Percentiles rank a stretch among this genome's conserved stretches.
Evolutionary conservation across 2,329 filamentous ascomycete genomes (phyloP).

Genomic region (Aureobasidium sp.): DNA sequence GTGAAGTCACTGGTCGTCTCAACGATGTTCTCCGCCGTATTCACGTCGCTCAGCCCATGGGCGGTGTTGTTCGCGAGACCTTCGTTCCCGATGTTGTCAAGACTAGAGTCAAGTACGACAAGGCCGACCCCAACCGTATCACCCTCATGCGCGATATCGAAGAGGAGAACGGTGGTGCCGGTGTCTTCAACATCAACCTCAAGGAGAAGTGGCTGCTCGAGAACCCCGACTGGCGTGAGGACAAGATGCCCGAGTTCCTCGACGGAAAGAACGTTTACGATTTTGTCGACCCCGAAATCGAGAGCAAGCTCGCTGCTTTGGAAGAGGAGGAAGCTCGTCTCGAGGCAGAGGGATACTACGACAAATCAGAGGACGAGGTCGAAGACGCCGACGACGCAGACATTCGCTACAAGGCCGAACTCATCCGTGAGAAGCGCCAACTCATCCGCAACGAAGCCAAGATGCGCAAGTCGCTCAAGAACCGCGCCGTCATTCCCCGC

Average conservation of each 20-base stretch:
- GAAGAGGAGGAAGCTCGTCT: conserved; percentile 94
- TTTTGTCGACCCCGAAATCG: conserved; percentile 94
- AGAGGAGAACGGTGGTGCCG: conserved; percentile 85
- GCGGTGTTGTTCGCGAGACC: conserved; percentile 67
- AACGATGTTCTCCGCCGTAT: conserved; percentile 90
- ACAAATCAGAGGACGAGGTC: conserved; percentile 61
- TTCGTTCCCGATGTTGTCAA: conserved; percentile 84
- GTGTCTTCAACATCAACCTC: conserved; percentile 92
- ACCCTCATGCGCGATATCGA: conserved; percentile 80
- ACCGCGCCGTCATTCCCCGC: conserved; percentile 86
- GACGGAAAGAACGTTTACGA: conserved; percentile 97
- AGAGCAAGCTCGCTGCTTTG: conserved; percentile 79
- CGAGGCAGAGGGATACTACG: conserved; percentile 88
- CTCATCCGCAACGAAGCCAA: conserved; percentile 90
- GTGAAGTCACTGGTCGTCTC: conserved; percentile 70
- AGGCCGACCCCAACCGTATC: conserved; percentile 75
- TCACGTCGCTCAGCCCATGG: conserved; percentile 91
- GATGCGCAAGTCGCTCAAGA: conserved; percentile 96
- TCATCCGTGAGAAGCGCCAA: conserved; percentile 90
- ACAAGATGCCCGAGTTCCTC: conserved; percentile 88
- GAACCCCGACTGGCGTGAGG: conserved; percentile 89
- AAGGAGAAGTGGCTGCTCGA: conserved; percentile 81
- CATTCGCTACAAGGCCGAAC: conserved; percentile 80
- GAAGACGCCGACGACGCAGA: conserved; percentile 87
- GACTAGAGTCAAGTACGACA: conserved; percentile 80